These are phyloP conservation scores for Saccharomyces hybrid DNA, from an alignment of 1,139 yeast genomes.

Conservation along the genomic window DNA sequence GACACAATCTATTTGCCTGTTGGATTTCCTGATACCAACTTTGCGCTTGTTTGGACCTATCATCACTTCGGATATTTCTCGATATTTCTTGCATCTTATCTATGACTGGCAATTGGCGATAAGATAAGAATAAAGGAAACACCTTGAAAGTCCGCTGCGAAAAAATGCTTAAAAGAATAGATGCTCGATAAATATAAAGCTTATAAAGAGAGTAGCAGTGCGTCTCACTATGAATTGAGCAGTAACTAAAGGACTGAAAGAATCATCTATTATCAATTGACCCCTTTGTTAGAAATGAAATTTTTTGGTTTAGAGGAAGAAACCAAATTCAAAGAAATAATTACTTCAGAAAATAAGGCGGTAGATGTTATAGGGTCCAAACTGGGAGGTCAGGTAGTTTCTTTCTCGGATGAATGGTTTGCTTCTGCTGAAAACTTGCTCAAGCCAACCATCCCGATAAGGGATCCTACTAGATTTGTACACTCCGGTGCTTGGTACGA, in stretches of 20 bases:
- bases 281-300: not conserved
- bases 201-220: not conserved
- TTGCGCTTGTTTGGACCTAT: not conserved
- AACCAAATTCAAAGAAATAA: conserved; percentile 5
- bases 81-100: not conserved
- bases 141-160: not conserved
- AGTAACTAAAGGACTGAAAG: not conserved
- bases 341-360: conserved; percentile 16
- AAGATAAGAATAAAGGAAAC: not conserved
- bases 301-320: conserved; percentile 3
- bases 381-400: conserved; percentile 66
- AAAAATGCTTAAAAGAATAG: not conserved
- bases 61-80: not conserved
- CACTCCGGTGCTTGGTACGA: conserved; percentile 95
- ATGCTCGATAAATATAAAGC: not conserved
- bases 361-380: conserved; percentile 73
- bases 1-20: not conserved
- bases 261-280: not conserved
- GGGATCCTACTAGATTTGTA: conserved; percentile 72
- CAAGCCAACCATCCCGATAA: conserved; percentile 68
- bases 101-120: not conserved
- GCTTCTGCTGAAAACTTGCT: conserved; percentile 87
- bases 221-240: not conserved
- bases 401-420: conserved; percentile 85
- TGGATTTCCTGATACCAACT: not conserved